A percentile compares a stretch with the other conserved stretches of the same genome.
phyloP scores from a whole-genome alignment of 805 yeast species.

The Sungouiella thailandica region DNA sequence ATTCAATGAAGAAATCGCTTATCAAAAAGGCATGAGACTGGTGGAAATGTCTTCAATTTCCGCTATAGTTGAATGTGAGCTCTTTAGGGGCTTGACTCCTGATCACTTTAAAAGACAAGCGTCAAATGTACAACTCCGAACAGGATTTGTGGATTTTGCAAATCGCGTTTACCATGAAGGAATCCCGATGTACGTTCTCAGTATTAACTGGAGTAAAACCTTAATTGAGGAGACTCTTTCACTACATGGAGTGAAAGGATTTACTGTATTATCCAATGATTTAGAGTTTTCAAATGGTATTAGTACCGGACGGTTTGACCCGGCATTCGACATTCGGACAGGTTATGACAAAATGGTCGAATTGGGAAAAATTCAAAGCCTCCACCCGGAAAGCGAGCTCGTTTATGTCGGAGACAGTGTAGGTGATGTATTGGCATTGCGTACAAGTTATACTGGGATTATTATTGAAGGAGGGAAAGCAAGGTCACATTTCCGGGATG shows the following conservation, averaged over 20 bases:
- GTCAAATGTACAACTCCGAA: constrained; percentile 29
- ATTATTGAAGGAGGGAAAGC: constrained; percentile 33
- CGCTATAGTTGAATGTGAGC: constrained; percentile 30
- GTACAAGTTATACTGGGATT: constrained; percentile 44
- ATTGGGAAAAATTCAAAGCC: constrained; percentile 9
- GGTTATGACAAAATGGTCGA: constrained; percentile 46
- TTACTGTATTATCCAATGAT: constrained; percentile 46
- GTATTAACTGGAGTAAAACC: constrained; percentile 58
- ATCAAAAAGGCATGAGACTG: constrained; percentile 38
- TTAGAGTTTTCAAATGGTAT: constrained; percentile 31
- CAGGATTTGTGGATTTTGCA: constrained; percentile 36
- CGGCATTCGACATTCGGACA: constrained; percentile 34
- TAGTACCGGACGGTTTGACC: constrained; percentile 29
- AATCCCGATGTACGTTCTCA: constrained; percentile 42
- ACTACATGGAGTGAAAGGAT: constrained; percentile 15
- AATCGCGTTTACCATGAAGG: constrained; percentile 11
- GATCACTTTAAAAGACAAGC: constrained; percentile 32
- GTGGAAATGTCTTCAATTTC: constrained; percentile 48
- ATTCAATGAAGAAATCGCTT: constrained; percentile 38
- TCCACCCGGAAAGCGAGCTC: constrained; percentile 12
- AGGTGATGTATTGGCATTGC: constrained; percentile 46
- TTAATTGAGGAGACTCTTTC: constrained; percentile 36
- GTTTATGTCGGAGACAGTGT: constrained; percentile 60
- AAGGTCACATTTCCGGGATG: too few species aligned
- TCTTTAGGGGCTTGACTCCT: constrained; percentile 40